These are phyloP conservation scores for Pyrenopolyporus hunteri DNA, from an alignment of 495 filamentous ascomycete species.

Conservation along the genomic window DNA sequence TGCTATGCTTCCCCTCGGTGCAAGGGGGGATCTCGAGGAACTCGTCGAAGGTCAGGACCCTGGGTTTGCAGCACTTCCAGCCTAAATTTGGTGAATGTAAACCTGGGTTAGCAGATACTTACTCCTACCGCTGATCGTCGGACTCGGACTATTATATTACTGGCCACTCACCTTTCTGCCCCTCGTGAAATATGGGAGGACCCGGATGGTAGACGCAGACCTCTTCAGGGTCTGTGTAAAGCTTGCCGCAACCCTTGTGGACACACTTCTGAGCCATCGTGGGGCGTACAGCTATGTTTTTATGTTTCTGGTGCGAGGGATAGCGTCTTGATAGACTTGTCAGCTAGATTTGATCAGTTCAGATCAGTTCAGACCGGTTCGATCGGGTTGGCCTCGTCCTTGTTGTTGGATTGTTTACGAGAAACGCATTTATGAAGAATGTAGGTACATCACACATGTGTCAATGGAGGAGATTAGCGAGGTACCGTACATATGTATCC, in stretches of 20 bases:
- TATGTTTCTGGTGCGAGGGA: background rate
- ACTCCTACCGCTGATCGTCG: background rate
- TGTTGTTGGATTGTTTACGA: background rate
- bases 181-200: conserved; percentile 95
- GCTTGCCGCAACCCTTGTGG: conserved; percentile 93
- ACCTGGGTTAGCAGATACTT: background rate
- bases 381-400: background rate
- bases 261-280: conserved; percentile 89
- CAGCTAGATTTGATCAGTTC: background rate
- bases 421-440: no score
- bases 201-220: conserved; percentile 91
- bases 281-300: background rate
- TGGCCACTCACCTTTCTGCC: conserved; percentile 84
- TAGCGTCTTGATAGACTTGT: background rate
- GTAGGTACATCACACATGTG: no score
- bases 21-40: conserved; percentile 94
- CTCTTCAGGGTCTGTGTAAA: conserved; percentile 82
- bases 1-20: conserved; percentile 91
- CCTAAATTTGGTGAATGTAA: conserved; percentile 56
- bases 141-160: background rate
- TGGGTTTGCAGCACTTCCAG: conserved; percentile 99
- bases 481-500: no score
- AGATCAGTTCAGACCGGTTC: background rate
- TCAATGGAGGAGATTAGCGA: no score
- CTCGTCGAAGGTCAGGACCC: conserved; percentile 98